Evolutionary conservation across 176 grass and related monocot genomes (phyloP), one percentile per base, ranked within the genome.

Genomic region (Tillandsia leiboldiana): DNA sequence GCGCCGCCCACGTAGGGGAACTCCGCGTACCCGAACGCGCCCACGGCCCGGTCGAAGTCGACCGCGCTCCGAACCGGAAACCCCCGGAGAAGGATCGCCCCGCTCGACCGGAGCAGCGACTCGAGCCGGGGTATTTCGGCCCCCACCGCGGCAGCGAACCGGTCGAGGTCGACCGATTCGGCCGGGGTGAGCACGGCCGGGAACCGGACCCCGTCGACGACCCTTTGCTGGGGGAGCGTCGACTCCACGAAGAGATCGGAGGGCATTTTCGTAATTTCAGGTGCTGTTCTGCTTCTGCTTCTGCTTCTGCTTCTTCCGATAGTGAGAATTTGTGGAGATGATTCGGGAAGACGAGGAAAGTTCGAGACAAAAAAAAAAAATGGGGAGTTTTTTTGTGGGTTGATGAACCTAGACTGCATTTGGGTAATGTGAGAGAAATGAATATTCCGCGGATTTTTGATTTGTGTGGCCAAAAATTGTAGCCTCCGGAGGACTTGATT

Each of bases 1-100:
- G 89, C 93, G 29, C 93, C 89, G 67, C 93, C 93, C 10, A 97
- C 89, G 71, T 92, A 92, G 10, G 89, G 89, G 11, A 97, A 84
- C 86, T 97, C 89, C 10, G 85, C 84, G 72, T 97, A 97, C 51
- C 86, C 82, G 73, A 97, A 97, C 67, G 93, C 79, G 22, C 76
- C 84, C 2, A 97, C 89, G 49, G 77, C 57, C 24, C 81, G 79
- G 81, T 97, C 78, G 82, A 97, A 97, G 75, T 87, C 84, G 42
- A 65, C 71, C 6, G 89, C 93, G 0, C 70, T 68, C 18, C 50
- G 54, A 23, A 75, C 79, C 1, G 89, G 89, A 66, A 82, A 97
- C 17, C 89, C 93, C 0, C 93, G 83, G 48, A 97, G 87, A 26
- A 97, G 84, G 65, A 97, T 73, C 0, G 89, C 82, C 3, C 93